phyloP scores from a whole-genome alignment of 2,329 filamentous ascomycete species.

The Gremmenia infestans region DNA sequence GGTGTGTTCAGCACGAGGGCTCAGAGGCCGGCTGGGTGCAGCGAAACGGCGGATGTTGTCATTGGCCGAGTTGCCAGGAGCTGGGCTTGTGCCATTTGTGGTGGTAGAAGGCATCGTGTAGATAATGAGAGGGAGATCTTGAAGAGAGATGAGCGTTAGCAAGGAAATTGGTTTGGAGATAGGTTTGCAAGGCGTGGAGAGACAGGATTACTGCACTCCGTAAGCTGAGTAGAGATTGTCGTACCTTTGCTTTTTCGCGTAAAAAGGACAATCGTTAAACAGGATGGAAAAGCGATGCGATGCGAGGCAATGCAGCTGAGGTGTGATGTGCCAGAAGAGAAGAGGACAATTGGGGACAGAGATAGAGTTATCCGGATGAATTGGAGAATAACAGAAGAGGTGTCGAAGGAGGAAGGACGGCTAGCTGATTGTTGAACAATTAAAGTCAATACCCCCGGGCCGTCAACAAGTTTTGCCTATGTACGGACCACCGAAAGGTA shows the following conservation, averaged over 20 bases:
- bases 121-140: slow-evolving; percentile 11
- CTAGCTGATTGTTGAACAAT: background rate
- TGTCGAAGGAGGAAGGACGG: background rate
- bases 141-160: slow-evolving; percentile 18
- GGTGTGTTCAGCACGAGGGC: slow-evolving; percentile 79
- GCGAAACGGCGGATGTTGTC: slow-evolving; percentile 98
- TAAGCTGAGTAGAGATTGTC: too few relatives aligned
- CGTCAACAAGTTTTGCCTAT: too few relatives aligned
- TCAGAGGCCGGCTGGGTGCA: slow-evolving; percentile 86
- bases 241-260: too few relatives aligned
- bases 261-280: too few relatives aligned
- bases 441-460: too few relatives aligned
- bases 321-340: too few relatives aligned
- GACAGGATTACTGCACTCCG: background rate
- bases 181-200: background rate
- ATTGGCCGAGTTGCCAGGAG: slow-evolving; percentile 59
- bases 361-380: too few relatives aligned
- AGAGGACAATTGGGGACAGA: too few relatives aligned
- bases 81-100: slow-evolving; percentile 45
- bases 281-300: too few relatives aligned
- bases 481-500: too few relatives aligned
- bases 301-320: too few relatives aligned
- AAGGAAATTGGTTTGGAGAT: slow-evolving; percentile 6
- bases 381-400: background rate
- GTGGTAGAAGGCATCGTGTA: slow-evolving; percentile 34